These are phyloP conservation scores for Amanita phalloides DNA, from an alignment of 768 basidiomycete genomes.

Conservation along the genomic window DNA sequence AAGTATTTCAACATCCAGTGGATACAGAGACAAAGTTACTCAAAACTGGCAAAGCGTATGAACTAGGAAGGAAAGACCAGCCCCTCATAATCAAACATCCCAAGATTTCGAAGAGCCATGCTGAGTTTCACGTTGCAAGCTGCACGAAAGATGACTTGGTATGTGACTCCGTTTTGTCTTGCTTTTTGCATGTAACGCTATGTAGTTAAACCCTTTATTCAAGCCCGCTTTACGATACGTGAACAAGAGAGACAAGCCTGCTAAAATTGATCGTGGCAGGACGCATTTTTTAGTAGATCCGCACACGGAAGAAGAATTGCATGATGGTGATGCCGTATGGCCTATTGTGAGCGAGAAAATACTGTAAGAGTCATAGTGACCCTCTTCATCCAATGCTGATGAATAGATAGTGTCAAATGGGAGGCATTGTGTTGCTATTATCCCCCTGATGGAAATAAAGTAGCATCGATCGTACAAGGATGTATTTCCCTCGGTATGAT, in stretches of 20 bases:
- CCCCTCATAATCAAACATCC: slow-evolving; percentile 44
- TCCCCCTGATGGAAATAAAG: slow-evolving; percentile 22
- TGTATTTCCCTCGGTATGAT: slow-evolving; percentile 46
- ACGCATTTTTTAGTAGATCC: slow-evolving; percentile 23
- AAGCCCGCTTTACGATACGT: slow-evolving; percentile 38
- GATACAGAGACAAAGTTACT: slow-evolving; percentile 39
- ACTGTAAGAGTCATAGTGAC: not conserved
- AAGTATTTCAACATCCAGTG: not conserved
- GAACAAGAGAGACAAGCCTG: slow-evolving; percentile 34
- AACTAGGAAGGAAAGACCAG: slow-evolving; percentile 46
- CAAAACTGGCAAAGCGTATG: slow-evolving; percentile 44
- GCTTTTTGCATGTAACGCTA: slow-evolving; percentile 7
- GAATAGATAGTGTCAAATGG: slow-evolving; percentile 36
- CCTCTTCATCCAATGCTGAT: not conserved
- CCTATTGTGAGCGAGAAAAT: slow-evolving; percentile 1
- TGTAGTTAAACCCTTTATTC: slow-evolving; percentile 38
- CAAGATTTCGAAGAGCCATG: slow-evolving; percentile 56
- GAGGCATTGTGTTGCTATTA: slow-evolving; percentile 37
- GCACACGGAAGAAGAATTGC: slow-evolving; percentile 27
- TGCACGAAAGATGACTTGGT: slow-evolving; percentile 47
- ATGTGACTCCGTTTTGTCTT: slow-evolving; percentile 12
- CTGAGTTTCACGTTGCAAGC: slow-evolving; percentile 42
- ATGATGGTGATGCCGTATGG: slow-evolving; percentile 25
- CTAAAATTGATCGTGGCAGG: slow-evolving; percentile 27
- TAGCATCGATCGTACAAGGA: slow-evolving; percentile 24